Base-by-base conservation (phyloP, 345 rosid genomes). In the Eucalyptus sp. region DNA sequence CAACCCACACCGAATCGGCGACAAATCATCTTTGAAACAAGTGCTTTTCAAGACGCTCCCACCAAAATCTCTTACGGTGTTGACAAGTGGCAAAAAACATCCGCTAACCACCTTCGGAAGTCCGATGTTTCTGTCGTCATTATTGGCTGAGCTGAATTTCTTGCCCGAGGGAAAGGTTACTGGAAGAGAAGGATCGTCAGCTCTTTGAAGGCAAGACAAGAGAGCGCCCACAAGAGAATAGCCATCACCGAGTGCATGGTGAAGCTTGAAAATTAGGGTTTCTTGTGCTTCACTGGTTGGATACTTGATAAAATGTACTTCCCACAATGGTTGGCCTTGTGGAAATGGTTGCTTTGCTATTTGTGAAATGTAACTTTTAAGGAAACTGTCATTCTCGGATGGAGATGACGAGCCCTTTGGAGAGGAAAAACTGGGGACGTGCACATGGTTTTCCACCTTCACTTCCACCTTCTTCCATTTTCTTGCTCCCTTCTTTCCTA, bases 31-130 rank as follows among this genome's bases (percentile, higher is more conserved):
- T 68, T 91, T 88, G 50, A 92, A 48, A 13, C 87, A 88, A 29
- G 86, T 88, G 54, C 94, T 94, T 92, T 93, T 93, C 87, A 90
- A 44, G 58, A 93, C 87, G 83, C 93, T 89, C 92, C 92, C 92
- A 2, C 91, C 91, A 24, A 94, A 93, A 89, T 93, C 95, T 10
- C 81, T 76, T 3, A 93, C 4, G 0, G 94, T 89, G 86, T 92
- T 92, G 49, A 86, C 80, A 5, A 88, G 88, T 1, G 92, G 91
- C 22, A 46, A 25, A 16, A 91, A 37, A 41, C n/a, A 86, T 50
- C 31, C 13, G 20, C 20, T 4, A 8, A 54, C 58, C 84, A 24
- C 64, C 31, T 48, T 46, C 86, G 11, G 88, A 62, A 50, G 90
- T 51, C 44, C 20, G 13, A 60, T 56, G 62, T 56, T 56, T 56